phyloP scores from a whole-genome alignment of 441 rosid genomes.

The Gossypium aridum region DNA sequence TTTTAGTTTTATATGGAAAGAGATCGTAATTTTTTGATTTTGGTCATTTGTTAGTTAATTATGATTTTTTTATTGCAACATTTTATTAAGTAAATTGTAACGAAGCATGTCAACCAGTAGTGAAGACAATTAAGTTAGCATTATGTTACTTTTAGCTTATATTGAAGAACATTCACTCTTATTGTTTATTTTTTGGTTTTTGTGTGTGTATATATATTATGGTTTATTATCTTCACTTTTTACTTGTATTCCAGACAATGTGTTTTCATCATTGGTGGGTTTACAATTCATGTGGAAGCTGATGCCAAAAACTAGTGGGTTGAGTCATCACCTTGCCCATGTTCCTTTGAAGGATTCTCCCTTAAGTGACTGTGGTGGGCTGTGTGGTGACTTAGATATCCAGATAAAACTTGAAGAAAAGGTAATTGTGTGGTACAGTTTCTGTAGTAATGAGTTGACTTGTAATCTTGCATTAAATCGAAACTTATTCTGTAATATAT shows the following conservation, averaged over 20 bases:
- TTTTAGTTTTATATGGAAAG: background rate
- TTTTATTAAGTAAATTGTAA: background rate
- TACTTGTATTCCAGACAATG: constrained; percentile 56
- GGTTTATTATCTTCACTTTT: constrained; percentile 13
- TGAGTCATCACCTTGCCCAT: constrained; percentile 75
- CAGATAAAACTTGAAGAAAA: constrained; percentile 82
- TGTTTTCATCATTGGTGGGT: constrained; percentile 90
- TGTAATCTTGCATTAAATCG: constrained; percentile 9
- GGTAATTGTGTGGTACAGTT: constrained; percentile 15
- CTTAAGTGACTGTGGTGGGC: constrained; percentile 85
- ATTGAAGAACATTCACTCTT: background rate
- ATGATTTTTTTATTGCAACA: background rate
- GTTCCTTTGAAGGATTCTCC: constrained; percentile 96
- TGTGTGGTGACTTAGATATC: constrained; percentile 81
- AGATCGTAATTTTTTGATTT: background rate
- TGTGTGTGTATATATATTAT: background rate
- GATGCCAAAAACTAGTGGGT: constrained; percentile 50
- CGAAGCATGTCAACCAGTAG: background rate
- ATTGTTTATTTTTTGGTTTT: background rate
- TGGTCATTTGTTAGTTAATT: background rate
- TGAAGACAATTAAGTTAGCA: background rate
- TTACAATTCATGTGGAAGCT: constrained; percentile 88
- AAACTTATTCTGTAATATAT: constrained; percentile 13
- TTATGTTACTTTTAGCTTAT: background rate
- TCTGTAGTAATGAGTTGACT: background rate